Evolutionary conservation across 2,329 filamentous ascomycete species (phyloP), one percentile per base, ranked within the genome.

Genomic region (Penicillium sumatraense): DNA sequence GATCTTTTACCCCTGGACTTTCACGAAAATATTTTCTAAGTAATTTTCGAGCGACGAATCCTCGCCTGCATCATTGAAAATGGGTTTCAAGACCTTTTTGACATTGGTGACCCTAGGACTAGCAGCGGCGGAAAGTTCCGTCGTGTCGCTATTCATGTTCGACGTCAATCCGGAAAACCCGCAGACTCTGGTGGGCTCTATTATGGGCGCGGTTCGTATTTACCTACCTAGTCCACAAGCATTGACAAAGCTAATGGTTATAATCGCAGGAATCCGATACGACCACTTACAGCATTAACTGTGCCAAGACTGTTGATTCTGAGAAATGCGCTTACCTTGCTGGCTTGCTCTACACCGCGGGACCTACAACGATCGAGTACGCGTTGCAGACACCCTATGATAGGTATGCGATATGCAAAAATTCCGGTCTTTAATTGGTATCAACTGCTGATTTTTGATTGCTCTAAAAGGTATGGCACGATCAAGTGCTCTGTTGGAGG

Each of bases 401-500:
- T 14, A 20, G 21, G 38, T 42, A 42, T 5, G 38, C 24, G 11
- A 20, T 21, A 38, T 38, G 16, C 9, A 11, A 18, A 38, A 31
- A 31, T 13, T 36, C 16, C 16, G 21, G 35, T 8, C 3, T 13
- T 13, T 5, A 18, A 24, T 5, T 23, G 3, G 20, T 6, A 2
- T 14, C 21, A 24, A 5, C 5, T 20, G 16, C 38, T 41, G 3
- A 41, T 23, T 4, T 4, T 14, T 20, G 18, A n/a, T 24, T 23
- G 20, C 18, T 41, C 5, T 20, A 6, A n/a, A 23, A 64, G 57
- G 14, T 54, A 57, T 16, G 26, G 49, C 3, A 60, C 58, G 6
- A 41, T 58, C 1, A 23, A 40, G 3, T 69, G 66, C 49, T 58
- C 57, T 13, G n/a, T 65, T 20, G 56, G 53, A 13, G 59, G 58